phyloP scores from a whole-genome alignment of 768 basidiomycete species.

The Tulasnella sp. region DNA sequence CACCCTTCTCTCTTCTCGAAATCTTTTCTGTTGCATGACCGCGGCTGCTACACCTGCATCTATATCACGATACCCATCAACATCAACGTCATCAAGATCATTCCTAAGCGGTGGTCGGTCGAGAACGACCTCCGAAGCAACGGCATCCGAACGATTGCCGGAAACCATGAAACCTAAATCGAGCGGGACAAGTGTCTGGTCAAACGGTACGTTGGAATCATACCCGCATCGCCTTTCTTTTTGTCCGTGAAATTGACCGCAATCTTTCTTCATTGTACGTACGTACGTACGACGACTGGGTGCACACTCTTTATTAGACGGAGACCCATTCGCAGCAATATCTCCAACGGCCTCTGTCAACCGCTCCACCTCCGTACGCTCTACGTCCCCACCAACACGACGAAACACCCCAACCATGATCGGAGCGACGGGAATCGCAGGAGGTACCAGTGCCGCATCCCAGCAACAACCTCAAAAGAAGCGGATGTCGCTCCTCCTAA shows the following conservation, averaged over 20 bases:
- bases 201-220: not conserved
- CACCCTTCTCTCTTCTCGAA: too few species aligned
- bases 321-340: not conserved
- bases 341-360: not conserved
- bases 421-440: not conserved
- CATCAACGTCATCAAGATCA: not conserved
- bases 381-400: not conserved
- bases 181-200: not conserved
- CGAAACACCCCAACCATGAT: not conserved
- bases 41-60: not conserved
- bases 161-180: slow-evolving; percentile 6
- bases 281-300: not conserved
- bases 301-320: not conserved
- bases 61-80: not conserved
- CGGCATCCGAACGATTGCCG: not conserved
- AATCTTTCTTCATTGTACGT: not conserved
- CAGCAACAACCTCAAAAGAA: slow-evolving; percentile 1
- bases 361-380: not conserved
- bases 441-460: not conserved
- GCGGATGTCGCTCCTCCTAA: slow-evolving; percentile 18
- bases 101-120: not conserved
- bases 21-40: not conserved
- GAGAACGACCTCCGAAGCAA: not conserved
- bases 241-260: not conserved
- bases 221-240: not conserved